Base-by-base conservation (phyloP, 345 rosid genomes). In the Eucalyptus curtisii region DNA sequence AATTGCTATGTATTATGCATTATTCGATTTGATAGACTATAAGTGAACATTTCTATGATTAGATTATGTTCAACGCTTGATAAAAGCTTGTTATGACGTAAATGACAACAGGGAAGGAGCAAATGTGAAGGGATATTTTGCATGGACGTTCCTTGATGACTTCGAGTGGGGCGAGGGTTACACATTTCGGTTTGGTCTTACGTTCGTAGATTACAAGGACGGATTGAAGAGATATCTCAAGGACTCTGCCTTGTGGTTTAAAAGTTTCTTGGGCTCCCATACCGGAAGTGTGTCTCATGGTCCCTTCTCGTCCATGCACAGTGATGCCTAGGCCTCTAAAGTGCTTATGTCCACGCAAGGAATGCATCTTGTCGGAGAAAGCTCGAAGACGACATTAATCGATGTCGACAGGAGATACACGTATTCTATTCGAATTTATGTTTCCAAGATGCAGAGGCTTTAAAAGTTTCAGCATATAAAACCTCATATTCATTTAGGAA, bases 71-170 rank as follows among this genome's bases (percentile, higher is more conserved):
- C 22, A 19, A 37, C 3, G 22, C 45, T 37, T 24, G 25, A 37
- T 76, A 37, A 2, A 76, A 76, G 27, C 33, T 82, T 37, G 66
- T 53, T 24, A 22, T 66, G 52, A n/a, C 49, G 55, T 20, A 84
- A 89, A 53, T 87, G 49, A 12, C 37, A 66, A 44, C 89, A 91
- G 92, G 88, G 86, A 90, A n/a, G 91, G 93, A 8, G 92, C 85
- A 25, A 55, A 90, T 7, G 93, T 92, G 87, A 92, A 87, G 80
- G 92, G 89, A 49, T 91, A 89, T 88, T 87, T 89, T n/a, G 87
- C 88, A 8, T 92, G 93, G 92, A 47, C 92, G 50, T 91, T 92
- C 57, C 66, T 89, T 2, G 93, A 92, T 31, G 89, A 92, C 88
- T 91, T 90, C 9, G 92, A 90, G 55, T 92, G 92, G 93, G 40